phyloP scores from a whole-genome alignment of 305 asterid species.

The Vinca major region DNA sequence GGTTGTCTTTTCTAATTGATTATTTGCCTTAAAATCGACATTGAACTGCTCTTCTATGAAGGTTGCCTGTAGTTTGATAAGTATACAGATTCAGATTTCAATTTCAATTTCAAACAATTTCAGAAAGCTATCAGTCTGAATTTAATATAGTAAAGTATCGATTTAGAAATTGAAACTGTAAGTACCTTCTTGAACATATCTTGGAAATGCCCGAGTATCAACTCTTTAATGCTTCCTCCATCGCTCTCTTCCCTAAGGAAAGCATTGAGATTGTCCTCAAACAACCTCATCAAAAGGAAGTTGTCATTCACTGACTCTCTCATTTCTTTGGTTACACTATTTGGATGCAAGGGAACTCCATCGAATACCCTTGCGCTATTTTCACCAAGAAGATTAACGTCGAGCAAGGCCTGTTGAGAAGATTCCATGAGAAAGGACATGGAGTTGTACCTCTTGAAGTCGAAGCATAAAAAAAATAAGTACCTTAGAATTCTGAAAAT shows the following conservation, averaged over 20 bases:
- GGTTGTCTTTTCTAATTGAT: slow-evolving; percentile 21
- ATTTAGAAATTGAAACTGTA: slow-evolving; percentile 7
- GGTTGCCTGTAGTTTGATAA: slow-evolving; percentile 44
- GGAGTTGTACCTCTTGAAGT: background rate
- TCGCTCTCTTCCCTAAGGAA: slow-evolving; percentile 28
- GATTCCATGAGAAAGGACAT: slow-evolving; percentile 7
- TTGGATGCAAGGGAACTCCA: slow-evolving; percentile 46
- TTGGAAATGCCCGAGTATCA: slow-evolving; percentile 47
- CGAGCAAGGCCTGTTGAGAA: slow-evolving; percentile 54
- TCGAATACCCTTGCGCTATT: slow-evolving; percentile 25
- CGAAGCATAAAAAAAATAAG: slow-evolving; percentile 4
- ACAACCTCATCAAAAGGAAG: slow-evolving; percentile 40
- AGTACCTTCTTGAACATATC: slow-evolving; percentile 50
- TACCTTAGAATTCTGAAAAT: slow-evolving; percentile 72
- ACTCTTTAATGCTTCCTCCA: slow-evolving; percentile 34
- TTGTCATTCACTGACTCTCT: slow-evolving; percentile 45
- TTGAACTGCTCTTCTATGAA: slow-evolving; percentile 28
- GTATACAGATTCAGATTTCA: slow-evolving; percentile 3
- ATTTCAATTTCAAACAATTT: background rate
- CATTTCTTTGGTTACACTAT: slow-evolving; percentile 70
- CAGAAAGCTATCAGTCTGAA: background rate
- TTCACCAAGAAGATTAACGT: slow-evolving; percentile 59
- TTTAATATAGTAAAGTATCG: background rate
- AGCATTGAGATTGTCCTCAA: slow-evolving; percentile 38
- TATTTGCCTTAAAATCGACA: slow-evolving; percentile 29